phyloP scores from a whole-genome alignment of 768 basidiomycete species.

The Saitozyma sp. region DNA sequence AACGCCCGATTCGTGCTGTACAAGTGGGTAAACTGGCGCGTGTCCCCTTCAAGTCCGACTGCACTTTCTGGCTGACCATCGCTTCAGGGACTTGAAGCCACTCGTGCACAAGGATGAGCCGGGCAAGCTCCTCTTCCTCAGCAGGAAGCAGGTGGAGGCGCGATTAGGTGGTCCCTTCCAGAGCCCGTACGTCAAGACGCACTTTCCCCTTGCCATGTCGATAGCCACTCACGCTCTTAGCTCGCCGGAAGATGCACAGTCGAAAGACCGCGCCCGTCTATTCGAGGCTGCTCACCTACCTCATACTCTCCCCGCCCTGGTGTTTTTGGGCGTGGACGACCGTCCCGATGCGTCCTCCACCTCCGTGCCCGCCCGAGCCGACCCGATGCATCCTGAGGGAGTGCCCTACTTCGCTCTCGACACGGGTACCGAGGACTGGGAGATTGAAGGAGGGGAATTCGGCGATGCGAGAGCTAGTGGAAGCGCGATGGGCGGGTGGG shows the following conservation, averaged over 20 bases:
- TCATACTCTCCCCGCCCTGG: constrained; percentile 28
- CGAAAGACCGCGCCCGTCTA: constrained; percentile 56
- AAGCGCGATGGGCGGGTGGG: constrained; percentile 60
- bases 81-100: constrained; percentile 53
- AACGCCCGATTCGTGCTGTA: constrained; percentile 76
- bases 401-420: constrained; percentile 83
- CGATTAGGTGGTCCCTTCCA: constrained; percentile 42
- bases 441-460: constrained; percentile 54
- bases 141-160: constrained; percentile 71
- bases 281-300: constrained; percentile 45
- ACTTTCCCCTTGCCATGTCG: neutral
- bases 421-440: constrained; percentile 57
- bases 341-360: constrained; percentile 22
- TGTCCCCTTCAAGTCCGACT: constrained; percentile 40
- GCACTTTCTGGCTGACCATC: constrained; percentile 37
- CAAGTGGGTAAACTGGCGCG: constrained; percentile 54
- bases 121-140: constrained; percentile 63
- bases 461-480: constrained; percentile 52
- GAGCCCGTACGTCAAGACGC: constrained; percentile 27
- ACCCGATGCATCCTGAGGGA: constrained; percentile 69
- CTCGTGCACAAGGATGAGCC: constrained; percentile 57
- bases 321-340: constrained; percentile 52
- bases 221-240: constrained; percentile 1
- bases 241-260: constrained; percentile 14
- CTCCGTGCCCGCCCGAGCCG: constrained; percentile 62